phyloP scores from a whole-genome alignment of 129 eudicot species.

The Solidago caesia region DNA sequence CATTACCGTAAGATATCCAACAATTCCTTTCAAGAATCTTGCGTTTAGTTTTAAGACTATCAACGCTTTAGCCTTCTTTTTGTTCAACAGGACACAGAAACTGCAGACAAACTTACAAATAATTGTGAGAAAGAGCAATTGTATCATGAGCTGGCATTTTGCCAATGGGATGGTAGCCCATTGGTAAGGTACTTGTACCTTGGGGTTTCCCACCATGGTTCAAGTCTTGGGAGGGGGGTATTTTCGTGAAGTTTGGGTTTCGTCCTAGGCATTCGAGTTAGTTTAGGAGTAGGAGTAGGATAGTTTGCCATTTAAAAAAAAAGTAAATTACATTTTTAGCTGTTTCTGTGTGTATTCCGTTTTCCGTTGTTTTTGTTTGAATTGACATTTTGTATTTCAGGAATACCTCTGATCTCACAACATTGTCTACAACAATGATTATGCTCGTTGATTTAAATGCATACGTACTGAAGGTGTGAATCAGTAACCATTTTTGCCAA shows the following conservation, averaged over 20 bases:
- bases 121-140: constrained; percentile 49
- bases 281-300: no score
- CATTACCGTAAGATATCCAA: constrained; percentile 54
- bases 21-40: neutral
- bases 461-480: constrained; percentile 60
- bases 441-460: constrained; percentile 91
- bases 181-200: no score
- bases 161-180: constrained; percentile 99
- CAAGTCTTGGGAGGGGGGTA: no score
- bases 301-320: no score
- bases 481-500: neutral
- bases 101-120: constrained; percentile 49
- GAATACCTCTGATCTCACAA: constrained; percentile 71
- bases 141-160: constrained; percentile 82
- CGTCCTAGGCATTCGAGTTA: no score
- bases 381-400: constrained; percentile 35
- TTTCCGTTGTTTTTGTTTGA: neutral
- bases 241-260: no score
- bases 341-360: neutral
- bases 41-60: neutral
- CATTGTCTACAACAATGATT: constrained; percentile 67
- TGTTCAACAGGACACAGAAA: constrained; percentile 60
- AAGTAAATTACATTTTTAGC: constrained; percentile 40
- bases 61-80: neutral
- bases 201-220: no score